These are phyloP conservation scores for Aspergillus chevalieri DNA, from an alignment of 2,329 filamentous ascomycete species.

Conservation along the genomic window DNA sequence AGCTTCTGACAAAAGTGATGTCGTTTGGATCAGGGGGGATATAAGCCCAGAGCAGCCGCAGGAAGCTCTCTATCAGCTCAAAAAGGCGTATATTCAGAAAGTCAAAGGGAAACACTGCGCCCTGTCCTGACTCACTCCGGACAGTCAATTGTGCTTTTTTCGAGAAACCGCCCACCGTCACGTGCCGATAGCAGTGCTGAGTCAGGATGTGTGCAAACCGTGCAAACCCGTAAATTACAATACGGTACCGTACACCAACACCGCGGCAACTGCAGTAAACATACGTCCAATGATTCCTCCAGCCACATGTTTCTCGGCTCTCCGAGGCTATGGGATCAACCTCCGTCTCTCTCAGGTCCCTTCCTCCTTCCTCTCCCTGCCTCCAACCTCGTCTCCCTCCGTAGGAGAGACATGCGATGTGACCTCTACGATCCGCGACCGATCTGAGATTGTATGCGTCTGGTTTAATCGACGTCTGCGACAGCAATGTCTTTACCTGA, in stretches of 20 bases:
- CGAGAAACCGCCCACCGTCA: conserved; percentile 3
- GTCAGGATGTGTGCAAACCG: conserved; percentile 20
- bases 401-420: conserved; percentile 25
- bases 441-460: conserved; percentile 22
- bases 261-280: conserved; percentile 17
- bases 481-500: conserved; percentile 35
- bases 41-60: background rate
- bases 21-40: background rate
- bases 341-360: conserved; percentile 13
- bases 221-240: conserved; percentile 18
- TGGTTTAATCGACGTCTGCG: conserved; percentile 17
- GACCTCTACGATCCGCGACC: conserved; percentile 21
- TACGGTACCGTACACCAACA: conserved; percentile 3
- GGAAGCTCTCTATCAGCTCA: background rate
- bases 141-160: conserved; percentile 1
- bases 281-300: conserved; percentile 14
- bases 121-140: background rate
- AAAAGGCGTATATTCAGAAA: background rate
- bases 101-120: background rate
- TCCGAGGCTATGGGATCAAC: conserved; percentile 28
- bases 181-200: conserved; percentile 8
- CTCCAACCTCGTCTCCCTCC: conserved; percentile 9
- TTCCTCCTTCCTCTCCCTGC: conserved; percentile 14
- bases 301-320: conserved; percentile 36
- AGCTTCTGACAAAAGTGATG: background rate